A percentile compares a stretch with the other conserved stretches of the same genome.
phyloP scores from a whole-genome alignment of 179 eudicot species.

The Actinidia arguta region DNA sequence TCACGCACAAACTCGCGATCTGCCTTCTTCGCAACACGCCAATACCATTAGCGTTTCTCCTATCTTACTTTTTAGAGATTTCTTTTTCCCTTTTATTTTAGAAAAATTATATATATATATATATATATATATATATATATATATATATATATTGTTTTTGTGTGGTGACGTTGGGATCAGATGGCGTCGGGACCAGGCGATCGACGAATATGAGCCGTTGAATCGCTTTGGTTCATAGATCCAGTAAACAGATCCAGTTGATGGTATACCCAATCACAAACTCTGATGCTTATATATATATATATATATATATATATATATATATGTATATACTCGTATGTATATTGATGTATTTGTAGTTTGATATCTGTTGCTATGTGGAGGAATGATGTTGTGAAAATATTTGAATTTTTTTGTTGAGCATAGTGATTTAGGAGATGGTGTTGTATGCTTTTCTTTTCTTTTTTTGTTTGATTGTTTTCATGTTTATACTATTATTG shows the following conservation, averaged over 20 bases:
- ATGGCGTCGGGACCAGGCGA: slow-evolving; percentile 43
- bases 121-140: no score
- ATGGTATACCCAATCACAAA: no score
- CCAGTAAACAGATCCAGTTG: slow-evolving; percentile 79
- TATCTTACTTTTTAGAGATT: background rate
- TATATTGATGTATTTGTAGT: no score
- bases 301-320: no score
- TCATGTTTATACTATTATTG: background rate
- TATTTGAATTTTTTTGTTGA: background rate
- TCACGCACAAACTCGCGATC: slow-evolving; percentile 31
- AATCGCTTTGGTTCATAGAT: slow-evolving; percentile 62
- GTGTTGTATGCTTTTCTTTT: background rate
- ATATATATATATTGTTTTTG: no score
- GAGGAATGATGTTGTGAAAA: no score
- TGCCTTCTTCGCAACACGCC: slow-evolving; percentile 30
- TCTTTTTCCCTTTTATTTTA: no score
- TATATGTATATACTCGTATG: background rate
- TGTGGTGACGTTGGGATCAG: background rate
- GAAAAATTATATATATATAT: no score
- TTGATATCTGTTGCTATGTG: background rate
- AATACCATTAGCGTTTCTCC: background rate
- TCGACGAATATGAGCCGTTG: slow-evolving; percentile 65
- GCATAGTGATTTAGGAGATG: no score
- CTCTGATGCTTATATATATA: no score
- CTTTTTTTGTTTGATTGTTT: background rate